Conservation (phyloP, 345 rosid genomes). For the Bruguiera parviflora region DNA sequence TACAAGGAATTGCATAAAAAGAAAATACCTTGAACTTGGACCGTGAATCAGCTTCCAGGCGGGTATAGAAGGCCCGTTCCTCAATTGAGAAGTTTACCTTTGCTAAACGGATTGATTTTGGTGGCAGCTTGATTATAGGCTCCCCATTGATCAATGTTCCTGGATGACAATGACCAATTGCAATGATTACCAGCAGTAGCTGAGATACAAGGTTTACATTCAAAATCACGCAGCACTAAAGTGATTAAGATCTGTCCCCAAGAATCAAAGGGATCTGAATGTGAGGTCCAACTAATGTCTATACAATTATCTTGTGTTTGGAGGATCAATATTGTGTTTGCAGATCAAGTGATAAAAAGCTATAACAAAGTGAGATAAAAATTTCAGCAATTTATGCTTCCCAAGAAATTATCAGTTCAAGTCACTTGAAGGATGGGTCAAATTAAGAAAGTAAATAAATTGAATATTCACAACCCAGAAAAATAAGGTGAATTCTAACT, state of each 20-base stretch:
- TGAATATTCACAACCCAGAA: no score
- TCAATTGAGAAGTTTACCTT: constrained; percentile 74
- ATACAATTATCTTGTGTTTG: background rate
- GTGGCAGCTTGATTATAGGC: constrained; percentile 84
- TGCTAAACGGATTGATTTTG: constrained; percentile 55
- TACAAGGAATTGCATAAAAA: background rate
- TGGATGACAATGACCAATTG: constrained; percentile 31
- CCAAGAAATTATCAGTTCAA: no score
- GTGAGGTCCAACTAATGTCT: background rate
- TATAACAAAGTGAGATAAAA: background rate
- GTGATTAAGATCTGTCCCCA: background rate
- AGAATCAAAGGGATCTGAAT: background rate
- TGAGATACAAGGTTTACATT: constrained; percentile 14
- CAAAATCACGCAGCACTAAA: constrained; percentile 12
- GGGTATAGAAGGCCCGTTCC: constrained; percentile 80
- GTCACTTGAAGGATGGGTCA: no score
- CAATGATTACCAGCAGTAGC: constrained; percentile 21
- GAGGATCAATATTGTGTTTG: background rate
- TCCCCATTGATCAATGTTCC: constrained; percentile 81
- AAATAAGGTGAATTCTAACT: no score
- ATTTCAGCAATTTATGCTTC: no score
- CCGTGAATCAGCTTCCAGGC: constrained; percentile 78
- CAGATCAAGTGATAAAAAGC: background rate
- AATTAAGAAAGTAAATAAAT: no score
- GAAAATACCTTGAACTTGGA: constrained; percentile 74